A percentile compares a stretch with the other conserved stretches of the same genome.
Evolutionary conservation across 305 asterid species (phyloP).

Genomic region (Solanum hybrid): DNA sequence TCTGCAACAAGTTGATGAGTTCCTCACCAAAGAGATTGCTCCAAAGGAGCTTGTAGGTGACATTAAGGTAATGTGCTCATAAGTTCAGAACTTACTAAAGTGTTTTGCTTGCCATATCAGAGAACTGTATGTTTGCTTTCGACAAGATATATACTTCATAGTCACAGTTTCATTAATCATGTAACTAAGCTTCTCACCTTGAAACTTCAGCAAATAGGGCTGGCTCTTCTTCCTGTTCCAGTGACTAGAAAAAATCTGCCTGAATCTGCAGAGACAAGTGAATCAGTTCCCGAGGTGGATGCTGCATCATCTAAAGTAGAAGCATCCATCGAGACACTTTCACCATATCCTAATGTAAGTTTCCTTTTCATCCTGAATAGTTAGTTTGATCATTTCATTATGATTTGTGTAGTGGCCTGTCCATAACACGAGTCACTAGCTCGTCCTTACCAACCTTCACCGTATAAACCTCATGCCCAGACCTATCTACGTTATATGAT

Average conservation of each 20-base stretch:
- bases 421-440: background rate
- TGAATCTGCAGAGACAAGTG: conserved; percentile 40
- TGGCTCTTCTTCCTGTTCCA: conserved; percentile 65
- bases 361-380: background rate
- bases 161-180: background rate
- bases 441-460: background rate
- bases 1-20: conserved; percentile 54
- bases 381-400: background rate
- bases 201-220: conserved; percentile 64
- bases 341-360: conserved; percentile 80
- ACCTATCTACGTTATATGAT: background rate
- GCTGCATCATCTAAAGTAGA: conserved; percentile 18
- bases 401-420: background rate
- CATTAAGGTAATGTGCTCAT: conserved; percentile 42
- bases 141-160: background rate
- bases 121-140: background rate
- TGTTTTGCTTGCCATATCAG: background rate
- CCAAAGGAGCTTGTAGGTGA: conserved; percentile 79
- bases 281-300: conserved; percentile 10
- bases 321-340: conserved; percentile 30
- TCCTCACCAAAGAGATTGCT: conserved; percentile 58
- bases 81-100: background rate
- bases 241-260: conserved; percentile 57
- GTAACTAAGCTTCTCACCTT: background rate
- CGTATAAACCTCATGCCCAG: background rate